Conservation (phyloP, 2,329 filamentous ascomycete species). For the Hymenoscyphus fructigenus region DNA sequence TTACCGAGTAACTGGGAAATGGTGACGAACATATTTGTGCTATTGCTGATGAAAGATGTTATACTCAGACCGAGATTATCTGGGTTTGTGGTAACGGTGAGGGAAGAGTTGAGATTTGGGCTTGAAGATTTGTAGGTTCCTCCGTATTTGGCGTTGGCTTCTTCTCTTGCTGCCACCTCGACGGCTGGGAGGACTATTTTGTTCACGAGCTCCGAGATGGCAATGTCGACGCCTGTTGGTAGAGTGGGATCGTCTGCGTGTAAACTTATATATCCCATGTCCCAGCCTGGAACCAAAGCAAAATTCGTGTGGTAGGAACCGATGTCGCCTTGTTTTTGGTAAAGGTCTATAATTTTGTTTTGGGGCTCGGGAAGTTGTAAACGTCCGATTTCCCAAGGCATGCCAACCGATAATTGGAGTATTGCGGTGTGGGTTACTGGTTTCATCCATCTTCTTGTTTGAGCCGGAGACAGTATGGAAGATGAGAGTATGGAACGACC, state of each 20-base stretch:
- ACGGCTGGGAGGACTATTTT: constrained; percentile 12
- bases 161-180: constrained; percentile 13
- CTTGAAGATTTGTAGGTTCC: constrained; percentile 11
- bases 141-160: constrained; percentile 11
- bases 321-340: constrained; percentile 17
- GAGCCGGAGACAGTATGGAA: constrained; percentile 9
- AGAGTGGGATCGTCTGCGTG: not conserved
- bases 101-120: constrained; percentile 16
- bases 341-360: constrained; percentile 16
- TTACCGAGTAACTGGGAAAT: not conserved
- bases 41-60: constrained; percentile 12
- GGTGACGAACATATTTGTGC: constrained; percentile 11
- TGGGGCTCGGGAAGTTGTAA: constrained; percentile 3
- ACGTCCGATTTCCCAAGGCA: constrained; percentile 22
- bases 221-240: not conserved
- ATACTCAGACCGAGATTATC: constrained; percentile 13
- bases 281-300: constrained; percentile 17
- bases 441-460: constrained; percentile 21
- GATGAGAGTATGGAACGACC: constrained; percentile 21
- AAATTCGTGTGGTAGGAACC: constrained; percentile 12
- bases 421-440: constrained; percentile 16
- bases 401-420: constrained; percentile 14
- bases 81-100: constrained; percentile 11
- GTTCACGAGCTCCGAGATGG: constrained; percentile 10
- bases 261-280: constrained; percentile 16